Base-by-base conservation (phyloP, 768 basidiomycete species). In the Russula sp. region DNA sequence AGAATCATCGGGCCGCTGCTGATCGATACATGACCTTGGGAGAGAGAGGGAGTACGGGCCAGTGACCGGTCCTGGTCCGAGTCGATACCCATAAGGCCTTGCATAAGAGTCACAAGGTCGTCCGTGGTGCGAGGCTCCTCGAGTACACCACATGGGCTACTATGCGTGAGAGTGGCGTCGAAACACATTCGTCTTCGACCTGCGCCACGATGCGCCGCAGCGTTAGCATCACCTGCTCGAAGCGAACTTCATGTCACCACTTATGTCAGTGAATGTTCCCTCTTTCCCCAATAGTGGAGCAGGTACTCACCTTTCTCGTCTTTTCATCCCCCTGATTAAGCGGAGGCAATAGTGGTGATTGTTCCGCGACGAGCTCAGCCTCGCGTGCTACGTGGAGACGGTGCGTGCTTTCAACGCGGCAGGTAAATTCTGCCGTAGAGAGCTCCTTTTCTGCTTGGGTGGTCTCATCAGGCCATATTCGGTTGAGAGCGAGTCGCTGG, bases 161-260 rank as follows among this genome's bases (percentile, higher is more conserved):
- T 22, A 34, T 24, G 48, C 30, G 28, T n/a, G 63, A 64, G 52
- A 42, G 36, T 26, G 11, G 58, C 36, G 11, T 55, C 51, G 42
- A 60, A 22, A 44, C 48, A 59, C 24, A 48, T 42, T 28, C 34
- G 46, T 60, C 57, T 34, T 64, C 58, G 14, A 59, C 58, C 38
- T 56, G 36, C 54, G 59, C 64, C 59, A 64, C 52, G 59, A 56
- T 52, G 46, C 38, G 58, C n/a, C 52, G 53, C 2, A 64, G 58
- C 30, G 34, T 54, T 10, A 48, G 58, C 63, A 59, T 54, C 42
- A 55, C 57, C 20, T 54, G 52, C 7, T 42, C 52, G 44, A 58
- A 55, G 38, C 63, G 52, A 9, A 40, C 42, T 59, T 36, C 63
- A 30, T 48, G 32, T 22, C 1, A 28, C 18, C 32, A 8, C 2